Evolutionary conservation across 2,329 filamentous ascomycete genomes (phyloP).

Genomic region (Chrysoporthe deuterocubensis): DNA sequence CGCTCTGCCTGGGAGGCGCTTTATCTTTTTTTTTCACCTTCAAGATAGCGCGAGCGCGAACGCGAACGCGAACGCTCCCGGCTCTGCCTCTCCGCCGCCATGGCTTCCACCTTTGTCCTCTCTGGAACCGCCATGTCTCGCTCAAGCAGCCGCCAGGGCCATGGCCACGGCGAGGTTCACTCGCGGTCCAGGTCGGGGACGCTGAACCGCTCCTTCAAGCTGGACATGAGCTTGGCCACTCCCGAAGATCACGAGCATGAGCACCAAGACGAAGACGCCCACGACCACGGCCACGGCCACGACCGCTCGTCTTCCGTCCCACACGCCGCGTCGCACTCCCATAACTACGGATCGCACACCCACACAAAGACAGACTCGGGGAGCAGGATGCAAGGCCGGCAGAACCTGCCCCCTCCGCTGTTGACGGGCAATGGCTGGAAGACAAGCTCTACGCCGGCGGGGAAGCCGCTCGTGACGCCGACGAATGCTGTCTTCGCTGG

Average conservation of each 20-base stretch:
- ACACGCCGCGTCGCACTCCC: conserved; percentile 37
- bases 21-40: no score
- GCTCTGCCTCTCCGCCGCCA: conserved; percentile 34
- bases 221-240: conserved; percentile 38
- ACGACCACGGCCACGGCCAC: conserved; percentile 39
- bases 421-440: conserved; percentile 44
- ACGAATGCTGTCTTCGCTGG: conserved; percentile 36
- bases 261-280: conserved; percentile 40
- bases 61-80: background rate
- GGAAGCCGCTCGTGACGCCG: conserved; percentile 44
- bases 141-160: conserved; percentile 46
- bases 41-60: background rate
- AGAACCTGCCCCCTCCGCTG: conserved; percentile 40
- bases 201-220: conserved; percentile 40
- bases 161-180: conserved; percentile 39
- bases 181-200: conserved; percentile 46
- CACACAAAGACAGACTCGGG: conserved; percentile 38
- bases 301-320: conserved; percentile 26
- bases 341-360: conserved; percentile 36
- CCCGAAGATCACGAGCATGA: conserved; percentile 36
- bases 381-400: conserved; percentile 41
- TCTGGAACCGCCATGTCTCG: conserved; percentile 56
- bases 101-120: conserved; percentile 58
- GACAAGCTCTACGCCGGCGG: conserved; percentile 45
- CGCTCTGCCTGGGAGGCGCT: conserved; percentile 6